Percentiles rank a stretch among this genome's conserved stretches.
Evolutionary conservation across 2,329 filamentous ascomycete genomes (phyloP).

Genomic region (Didymella pomorum): DNA sequence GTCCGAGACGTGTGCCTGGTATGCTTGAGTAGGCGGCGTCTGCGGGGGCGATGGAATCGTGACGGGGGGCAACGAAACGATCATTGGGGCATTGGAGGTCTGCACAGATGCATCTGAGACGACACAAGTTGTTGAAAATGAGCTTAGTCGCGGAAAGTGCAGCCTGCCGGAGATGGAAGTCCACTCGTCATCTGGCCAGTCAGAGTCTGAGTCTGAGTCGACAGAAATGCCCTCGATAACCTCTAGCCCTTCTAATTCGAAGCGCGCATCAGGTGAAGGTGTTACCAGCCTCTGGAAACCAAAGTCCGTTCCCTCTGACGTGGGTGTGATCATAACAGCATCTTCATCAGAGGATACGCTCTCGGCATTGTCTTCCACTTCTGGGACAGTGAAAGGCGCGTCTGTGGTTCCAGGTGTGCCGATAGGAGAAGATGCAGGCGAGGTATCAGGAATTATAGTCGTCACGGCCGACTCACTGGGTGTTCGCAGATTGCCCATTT

Average conservation of each 20-base stretch:
- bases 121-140: not conserved
- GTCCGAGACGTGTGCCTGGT: not conserved
- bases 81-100: not conserved
- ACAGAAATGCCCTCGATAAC: not conserved
- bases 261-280: not conserved
- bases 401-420: not conserved
- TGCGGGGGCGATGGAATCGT: not conserved
- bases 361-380: not conserved
- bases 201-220: slow-evolving; percentile 7
- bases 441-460: not conserved
- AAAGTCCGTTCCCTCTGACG: not conserved
- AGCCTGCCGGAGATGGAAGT: not conserved
- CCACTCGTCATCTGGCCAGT: slow-evolving; percentile 15
- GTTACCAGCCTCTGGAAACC: not conserved
- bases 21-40: not conserved
- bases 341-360: not conserved
- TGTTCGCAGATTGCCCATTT: not conserved
- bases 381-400: not conserved
- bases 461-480: not conserved
- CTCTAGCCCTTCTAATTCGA: not conserved
- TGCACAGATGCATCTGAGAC: not conserved
- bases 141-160: not conserved
- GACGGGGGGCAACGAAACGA: not conserved
- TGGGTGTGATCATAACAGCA: not conserved
- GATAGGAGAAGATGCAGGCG: not conserved